Evolutionary conservation across 83 land plant genomes (phyloP).

Genomic region (Diphasiastrum complanatum): DNA sequence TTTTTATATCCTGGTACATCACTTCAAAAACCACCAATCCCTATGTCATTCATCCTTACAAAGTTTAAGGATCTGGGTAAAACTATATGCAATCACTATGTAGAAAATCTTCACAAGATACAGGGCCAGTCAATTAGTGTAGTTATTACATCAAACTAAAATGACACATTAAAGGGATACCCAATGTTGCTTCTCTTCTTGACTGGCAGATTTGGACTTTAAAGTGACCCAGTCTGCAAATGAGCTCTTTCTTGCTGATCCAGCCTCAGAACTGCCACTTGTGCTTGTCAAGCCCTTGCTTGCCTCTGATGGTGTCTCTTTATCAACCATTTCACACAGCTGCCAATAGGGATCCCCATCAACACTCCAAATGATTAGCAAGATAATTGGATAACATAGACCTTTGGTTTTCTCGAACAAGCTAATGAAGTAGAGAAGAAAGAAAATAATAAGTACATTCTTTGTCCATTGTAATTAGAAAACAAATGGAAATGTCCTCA

Average conservation of each 20-base stretch:
- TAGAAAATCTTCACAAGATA: background rate
- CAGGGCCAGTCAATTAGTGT: background rate
- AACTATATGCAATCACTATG: too few relatives aligned
- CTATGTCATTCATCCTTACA: background rate
- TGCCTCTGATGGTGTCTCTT: conserved; percentile 20
- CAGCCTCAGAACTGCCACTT: conserved; percentile 34
- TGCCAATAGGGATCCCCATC: too few relatives aligned
- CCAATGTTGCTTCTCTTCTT: conserved; percentile 97
- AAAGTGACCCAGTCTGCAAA: conserved; percentile 71
- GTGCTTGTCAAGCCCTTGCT: conserved; percentile 35
- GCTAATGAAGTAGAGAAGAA: too few relatives aligned
- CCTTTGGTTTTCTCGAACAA: background rate
- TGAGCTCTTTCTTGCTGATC: conserved; percentile 55
- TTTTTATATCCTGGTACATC: too few relatives aligned
- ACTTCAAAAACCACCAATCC: too few relatives aligned
- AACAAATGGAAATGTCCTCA: too few relatives aligned
- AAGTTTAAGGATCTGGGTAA: background rate
- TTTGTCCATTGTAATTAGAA: too few relatives aligned
- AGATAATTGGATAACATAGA: background rate
- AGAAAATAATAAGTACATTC: too few relatives aligned
- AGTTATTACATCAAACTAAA: background rate
- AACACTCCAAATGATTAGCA: too few relatives aligned
- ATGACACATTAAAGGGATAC: conserved; percentile 28
- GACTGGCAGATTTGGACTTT: conserved; percentile 36
- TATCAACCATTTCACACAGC: conserved; percentile 87